Evolutionary conservation across 495 filamentous ascomycete species (phyloP).

Genomic region (Patellaria atrata): DNA sequence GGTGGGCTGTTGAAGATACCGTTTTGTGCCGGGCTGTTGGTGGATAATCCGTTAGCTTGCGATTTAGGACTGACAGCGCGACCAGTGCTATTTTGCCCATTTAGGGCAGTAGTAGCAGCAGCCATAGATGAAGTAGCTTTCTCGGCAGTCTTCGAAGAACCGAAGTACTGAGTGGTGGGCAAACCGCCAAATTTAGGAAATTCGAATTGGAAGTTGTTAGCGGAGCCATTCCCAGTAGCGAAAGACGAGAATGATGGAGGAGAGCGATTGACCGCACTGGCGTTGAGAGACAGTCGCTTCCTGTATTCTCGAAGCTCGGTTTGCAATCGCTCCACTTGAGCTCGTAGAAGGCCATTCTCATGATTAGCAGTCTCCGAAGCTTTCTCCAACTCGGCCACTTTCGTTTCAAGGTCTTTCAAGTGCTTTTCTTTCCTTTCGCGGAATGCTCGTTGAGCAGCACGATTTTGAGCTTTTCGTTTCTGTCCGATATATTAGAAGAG

Average conservation of each 20-base stretch:
- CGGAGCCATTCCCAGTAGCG: constrained; percentile 5
- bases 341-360: constrained; percentile 72
- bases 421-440: constrained; percentile 97
- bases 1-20: no score
- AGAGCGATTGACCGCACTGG: constrained; percentile 31
- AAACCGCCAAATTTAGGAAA: constrained; percentile 84
- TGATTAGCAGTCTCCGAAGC: constrained; percentile 66
- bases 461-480: constrained; percentile 98
- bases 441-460: constrained; percentile 92
- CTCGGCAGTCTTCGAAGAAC: constrained; percentile 29
- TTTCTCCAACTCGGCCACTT: constrained; percentile 86
- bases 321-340: constrained; percentile 76
- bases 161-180: constrained; percentile 48
- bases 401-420: constrained; percentile 86
- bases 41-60: constrained; percentile 14
- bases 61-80: constrained; percentile 22
- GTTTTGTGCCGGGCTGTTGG: constrained; percentile 14
- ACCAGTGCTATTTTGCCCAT: constrained; percentile 19
- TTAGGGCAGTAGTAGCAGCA: constrained; percentile 6
- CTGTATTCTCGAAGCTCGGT: constrained; percentile 79
- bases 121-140: constrained; percentile 10
- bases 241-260: constrained; percentile 23
- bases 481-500: constrained; percentile 37
- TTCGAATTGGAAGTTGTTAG: constrained; percentile 80
- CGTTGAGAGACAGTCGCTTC: constrained; percentile 57